Percentiles rank a stretch among this genome's conserved stretches.
Evolutionary conservation across 129 eudicot species (phyloP).

Genomic region (Gnaphalium uliginosum): DNA sequence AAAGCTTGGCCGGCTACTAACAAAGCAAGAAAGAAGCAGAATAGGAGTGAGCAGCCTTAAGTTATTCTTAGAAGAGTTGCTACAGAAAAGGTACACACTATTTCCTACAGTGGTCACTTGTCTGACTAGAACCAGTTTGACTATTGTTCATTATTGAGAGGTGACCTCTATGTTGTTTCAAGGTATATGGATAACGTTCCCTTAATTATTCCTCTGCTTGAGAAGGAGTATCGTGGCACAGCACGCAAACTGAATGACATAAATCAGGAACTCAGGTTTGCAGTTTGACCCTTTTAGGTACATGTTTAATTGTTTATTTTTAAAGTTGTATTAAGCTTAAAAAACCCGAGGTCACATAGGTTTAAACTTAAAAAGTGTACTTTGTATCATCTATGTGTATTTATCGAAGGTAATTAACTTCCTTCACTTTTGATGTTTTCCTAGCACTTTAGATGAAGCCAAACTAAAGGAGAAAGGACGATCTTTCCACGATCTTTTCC

Average conservation of each 20-base stretch:
- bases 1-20: constrained; percentile 75
- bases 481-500: constrained; percentile 77
- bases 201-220: constrained; percentile 92
- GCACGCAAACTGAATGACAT: constrained; percentile 77
- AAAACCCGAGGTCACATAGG: background rate
- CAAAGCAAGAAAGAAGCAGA: constrained; percentile 88
- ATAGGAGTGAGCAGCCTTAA: constrained; percentile 95
- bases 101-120: constrained; percentile 5
- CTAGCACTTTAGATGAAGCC: constrained; percentile 73
- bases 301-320: background rate
- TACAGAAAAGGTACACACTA: constrained; percentile 64
- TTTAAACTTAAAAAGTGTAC: background rate
- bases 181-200: constrained; percentile 96
- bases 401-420: constrained; percentile 11
- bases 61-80: constrained; percentile 78
- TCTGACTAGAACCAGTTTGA: constrained; percentile 3
- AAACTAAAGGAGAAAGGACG: constrained; percentile 97
- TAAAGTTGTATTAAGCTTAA: background rate
- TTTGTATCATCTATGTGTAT: constrained; percentile 13
- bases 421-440: constrained; percentile 5
- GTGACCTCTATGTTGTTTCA: constrained; percentile 17
- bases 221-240: constrained; percentile 76
- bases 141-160: constrained; percentile 18
- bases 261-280: constrained; percentile 86
- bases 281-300: constrained; percentile 14